These are phyloP conservation scores for Trichosporon inkin DNA, from an alignment of 1,284 basidiomycete genomes.

Conservation along the genomic window DNA sequence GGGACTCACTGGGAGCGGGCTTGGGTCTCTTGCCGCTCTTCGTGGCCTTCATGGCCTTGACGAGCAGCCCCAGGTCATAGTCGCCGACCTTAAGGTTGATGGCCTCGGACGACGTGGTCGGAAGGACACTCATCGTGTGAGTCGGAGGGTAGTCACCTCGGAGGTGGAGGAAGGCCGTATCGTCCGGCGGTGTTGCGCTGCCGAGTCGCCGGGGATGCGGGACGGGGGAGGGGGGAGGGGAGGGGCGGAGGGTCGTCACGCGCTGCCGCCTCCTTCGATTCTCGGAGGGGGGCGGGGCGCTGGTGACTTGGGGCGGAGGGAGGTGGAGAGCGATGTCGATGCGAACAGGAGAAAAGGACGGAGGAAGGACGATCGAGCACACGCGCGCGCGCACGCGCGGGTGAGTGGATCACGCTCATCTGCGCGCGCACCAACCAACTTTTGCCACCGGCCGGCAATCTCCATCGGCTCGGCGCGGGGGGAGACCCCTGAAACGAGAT, in stretches of 20 bases:
- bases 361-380: background rate
- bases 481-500: no score
- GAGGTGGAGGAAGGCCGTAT: background rate
- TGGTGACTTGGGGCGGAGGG: background rate
- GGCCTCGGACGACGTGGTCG: background rate
- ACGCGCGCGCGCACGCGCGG: no score
- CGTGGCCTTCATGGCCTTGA: background rate
- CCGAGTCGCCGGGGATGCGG: no score
- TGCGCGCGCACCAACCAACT: background rate
- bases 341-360: constrained; percentile 1
- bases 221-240: no score
- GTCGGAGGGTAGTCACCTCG: background rate
- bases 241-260: no score
- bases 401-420: constrained; percentile 1
- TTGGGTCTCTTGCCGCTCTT: background rate
- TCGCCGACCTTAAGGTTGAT: constrained; percentile 6
- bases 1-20: constrained; percentile 1
- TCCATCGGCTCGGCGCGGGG: background rate
- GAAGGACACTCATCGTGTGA: background rate
- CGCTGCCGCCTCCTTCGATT: no score
- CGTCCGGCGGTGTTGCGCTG: no score
- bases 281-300: no score
- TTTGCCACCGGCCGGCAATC: background rate
- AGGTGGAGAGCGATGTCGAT: background rate
- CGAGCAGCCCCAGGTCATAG: constrained; percentile 18